Percentiles rank a stretch among this genome's conserved stretches.
Conservation (phyloP, 2,329 filamentous ascomycete genomes). For the Monilinia polystroma region DNA sequence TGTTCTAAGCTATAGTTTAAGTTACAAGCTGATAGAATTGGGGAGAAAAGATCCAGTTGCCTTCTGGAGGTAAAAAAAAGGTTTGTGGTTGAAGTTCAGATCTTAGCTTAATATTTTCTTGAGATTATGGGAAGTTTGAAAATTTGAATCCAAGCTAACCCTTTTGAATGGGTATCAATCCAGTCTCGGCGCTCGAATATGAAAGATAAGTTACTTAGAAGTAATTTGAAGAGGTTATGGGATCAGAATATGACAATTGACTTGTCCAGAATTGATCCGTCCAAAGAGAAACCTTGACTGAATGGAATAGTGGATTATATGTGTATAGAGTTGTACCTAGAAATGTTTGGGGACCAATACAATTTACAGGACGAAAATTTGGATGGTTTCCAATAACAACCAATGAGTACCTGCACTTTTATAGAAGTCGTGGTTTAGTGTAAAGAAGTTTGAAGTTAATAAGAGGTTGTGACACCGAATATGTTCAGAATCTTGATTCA, state of each 20-base stretch:
- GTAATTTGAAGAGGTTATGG: no score
- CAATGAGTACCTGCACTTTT: neutral
- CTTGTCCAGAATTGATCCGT: neutral
- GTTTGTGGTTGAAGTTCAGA: neutral
- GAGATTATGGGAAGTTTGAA: slow-evolving; percentile 5
- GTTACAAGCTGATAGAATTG: neutral
- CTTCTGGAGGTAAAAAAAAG: neutral
- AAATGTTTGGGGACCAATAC: neutral
- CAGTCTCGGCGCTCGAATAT: neutral
- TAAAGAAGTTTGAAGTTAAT: neutral
- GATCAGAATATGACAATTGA: neutral
- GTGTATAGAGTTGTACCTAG: neutral
- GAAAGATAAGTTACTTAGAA: neutral
- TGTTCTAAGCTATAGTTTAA: neutral
- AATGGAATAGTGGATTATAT: neutral
- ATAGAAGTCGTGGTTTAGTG: neutral
- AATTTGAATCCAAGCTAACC: neutral
- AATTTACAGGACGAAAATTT: neutral
- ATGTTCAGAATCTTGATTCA: slow-evolving; percentile 1
- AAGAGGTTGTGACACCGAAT: neutral
- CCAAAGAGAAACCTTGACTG: neutral
- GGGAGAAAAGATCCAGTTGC: neutral
- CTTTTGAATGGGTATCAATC: neutral
- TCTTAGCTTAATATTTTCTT: neutral
- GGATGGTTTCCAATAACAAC: neutral